phyloP scores from a whole-genome alignment of 2,329 filamentous ascomycete species.

The Plectosphaerella sp. region DNA sequence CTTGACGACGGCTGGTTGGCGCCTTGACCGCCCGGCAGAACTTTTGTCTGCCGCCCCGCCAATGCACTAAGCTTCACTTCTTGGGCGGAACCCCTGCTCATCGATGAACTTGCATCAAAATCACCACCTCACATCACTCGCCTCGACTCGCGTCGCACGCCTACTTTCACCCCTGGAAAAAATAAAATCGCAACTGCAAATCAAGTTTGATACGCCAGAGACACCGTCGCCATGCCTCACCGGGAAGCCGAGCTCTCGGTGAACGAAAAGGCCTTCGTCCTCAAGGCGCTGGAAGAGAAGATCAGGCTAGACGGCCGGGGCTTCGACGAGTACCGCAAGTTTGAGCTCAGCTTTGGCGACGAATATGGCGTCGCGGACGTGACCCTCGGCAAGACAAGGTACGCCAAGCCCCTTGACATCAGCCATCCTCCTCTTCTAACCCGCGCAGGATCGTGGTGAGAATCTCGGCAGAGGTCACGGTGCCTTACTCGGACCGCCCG shows the following conservation, averaged over 20 bases:
- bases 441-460: conserved; percentile 70
- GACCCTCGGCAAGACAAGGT: conserved; percentile 86
- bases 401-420: conserved; percentile 13
- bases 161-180: neutral
- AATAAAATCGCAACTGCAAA: neutral
- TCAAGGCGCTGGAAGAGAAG: conserved; percentile 75
- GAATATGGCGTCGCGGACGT: conserved; percentile 90
- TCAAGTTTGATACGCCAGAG: conserved; percentile 32
- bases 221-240: conserved; percentile 61
- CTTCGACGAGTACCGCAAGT: conserved; percentile 72
- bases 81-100: too few relatives aligned
- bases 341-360: conserved; percentile 79
- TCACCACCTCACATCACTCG: neutral
- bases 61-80: conserved; percentile 5
- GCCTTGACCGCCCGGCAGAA: conserved; percentile 47
- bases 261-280: conserved; percentile 82
- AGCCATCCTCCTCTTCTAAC: neutral
- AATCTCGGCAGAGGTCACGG: conserved; percentile 82
- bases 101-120: conserved; percentile 1
- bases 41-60: conserved; percentile 20
- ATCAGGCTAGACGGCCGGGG: conserved; percentile 79
- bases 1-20: neutral
- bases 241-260: conserved; percentile 86
- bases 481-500: conserved; percentile 80
- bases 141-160: neutral